These are phyloP conservation scores for Cnidoscolus chayamansa DNA, from an alignment of 441 rosid species.

Conservation along the genomic window DNA sequence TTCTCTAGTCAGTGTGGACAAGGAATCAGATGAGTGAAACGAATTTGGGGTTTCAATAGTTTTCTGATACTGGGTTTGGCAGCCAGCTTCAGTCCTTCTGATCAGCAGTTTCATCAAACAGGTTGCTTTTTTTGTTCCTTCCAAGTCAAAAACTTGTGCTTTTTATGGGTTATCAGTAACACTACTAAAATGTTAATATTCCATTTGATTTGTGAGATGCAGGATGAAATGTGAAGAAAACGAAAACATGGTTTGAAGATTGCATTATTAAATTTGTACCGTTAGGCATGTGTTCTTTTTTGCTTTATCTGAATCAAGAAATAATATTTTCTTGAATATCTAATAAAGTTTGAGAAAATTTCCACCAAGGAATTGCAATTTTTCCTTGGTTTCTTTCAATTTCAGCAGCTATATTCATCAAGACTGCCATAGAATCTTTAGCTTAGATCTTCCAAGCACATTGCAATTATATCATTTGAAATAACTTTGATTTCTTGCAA, in stretches of 20 bases:
- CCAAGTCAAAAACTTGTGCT: neutral
- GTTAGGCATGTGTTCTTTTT: slow-evolving; percentile 9
- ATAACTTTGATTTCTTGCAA: no score
- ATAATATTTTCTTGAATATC: neutral
- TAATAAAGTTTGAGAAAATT: no score
- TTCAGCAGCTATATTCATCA: no score
- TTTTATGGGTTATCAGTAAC: neutral
- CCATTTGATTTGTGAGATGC: slow-evolving; percentile 14
- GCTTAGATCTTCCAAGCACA: neutral
- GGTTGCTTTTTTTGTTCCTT: slow-evolving; percentile 4
- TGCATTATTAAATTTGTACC: slow-evolving; percentile 11
- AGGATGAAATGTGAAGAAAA: slow-evolving; percentile 26
- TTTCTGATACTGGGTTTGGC: slow-evolving; percentile 6
- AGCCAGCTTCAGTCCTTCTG: neutral
- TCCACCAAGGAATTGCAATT: no score
- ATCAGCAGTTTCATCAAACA: slow-evolving; percentile 18
- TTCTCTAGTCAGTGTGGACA: slow-evolving; percentile 11
- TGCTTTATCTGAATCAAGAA: slow-evolving; percentile 20
- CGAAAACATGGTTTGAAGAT: slow-evolving; percentile 26
- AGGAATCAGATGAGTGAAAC: slow-evolving; percentile 18
- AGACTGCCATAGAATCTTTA: no score
- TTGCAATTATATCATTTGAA: neutral
- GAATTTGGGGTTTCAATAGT: neutral
- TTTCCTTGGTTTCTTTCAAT: no score
- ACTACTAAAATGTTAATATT: neutral